Base-by-base conservation (phyloP, 192 early-diverging fungal species). In the Anaeromyces robustus region DNA sequence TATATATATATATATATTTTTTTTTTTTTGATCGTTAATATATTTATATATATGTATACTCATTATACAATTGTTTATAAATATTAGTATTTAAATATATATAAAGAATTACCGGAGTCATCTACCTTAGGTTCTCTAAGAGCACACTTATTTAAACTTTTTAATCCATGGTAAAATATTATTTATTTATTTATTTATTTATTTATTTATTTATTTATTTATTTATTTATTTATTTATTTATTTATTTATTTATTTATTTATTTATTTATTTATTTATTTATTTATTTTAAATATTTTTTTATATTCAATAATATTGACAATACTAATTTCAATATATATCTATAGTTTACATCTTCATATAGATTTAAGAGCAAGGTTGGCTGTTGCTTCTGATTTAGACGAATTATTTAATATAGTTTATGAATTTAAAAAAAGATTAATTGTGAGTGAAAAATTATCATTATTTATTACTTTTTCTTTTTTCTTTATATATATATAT, bases 71-170 rank as follows among this genome's bases (percentile, higher is more conserved):
- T n/a, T n/a, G n/a, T n/a, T n/a, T n/a, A n/a, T n/a, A 2, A n/a
- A 14, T 43, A 30, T 6, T 68, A 96, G 87, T 99, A 98, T 82
- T 80, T 98, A 52, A 90, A 94, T 16, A 97, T 99, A 78, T 95
- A 93, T 83, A 84, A 86, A 0, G 30, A 82, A 82, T 11, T 81
- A 87, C 82, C 93, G 87, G 34, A 95, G 11, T 84, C 83, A 30
- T 89, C 95, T 6, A 88, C 86, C n/a, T 78, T 89, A n/a, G 80
- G 87, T 17, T 88, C 86, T 83, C 94, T 95, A 30, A 92, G 95
- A 29, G 95, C 88, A 0, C 97, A 99, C 82, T 78, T 99, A 81
- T 99, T 99, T 85, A 98, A 97, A 85, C 87, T 99, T 41, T 95
- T 96, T 85, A 88, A 84, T 14, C 84, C 87, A 52, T 85, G 82